Evolutionary conservation across 768 basidiomycete genomes (phyloP).

Genomic region (Lentinus brumalis): DNA sequence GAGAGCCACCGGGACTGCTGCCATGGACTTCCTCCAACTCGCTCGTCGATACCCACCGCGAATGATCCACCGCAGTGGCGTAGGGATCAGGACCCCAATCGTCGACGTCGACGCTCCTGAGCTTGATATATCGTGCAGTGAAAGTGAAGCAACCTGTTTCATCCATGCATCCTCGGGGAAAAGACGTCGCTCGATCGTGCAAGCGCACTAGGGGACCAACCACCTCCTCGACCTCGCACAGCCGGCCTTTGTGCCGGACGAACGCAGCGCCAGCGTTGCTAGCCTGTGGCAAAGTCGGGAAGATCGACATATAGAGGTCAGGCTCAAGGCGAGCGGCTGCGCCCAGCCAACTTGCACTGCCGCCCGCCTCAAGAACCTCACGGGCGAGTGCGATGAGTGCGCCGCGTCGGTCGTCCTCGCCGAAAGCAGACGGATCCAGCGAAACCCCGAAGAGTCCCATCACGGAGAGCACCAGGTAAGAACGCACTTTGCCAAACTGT

Average conservation of each 20-base stretch:
- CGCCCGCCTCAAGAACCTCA: slow-evolving; percentile 3
- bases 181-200: no score
- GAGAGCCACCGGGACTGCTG: no score
- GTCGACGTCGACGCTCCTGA: no score
- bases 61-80: background rate
- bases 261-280: background rate
- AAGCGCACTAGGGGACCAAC: background rate
- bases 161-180: slow-evolving; percentile 1
- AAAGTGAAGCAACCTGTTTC: slow-evolving; percentile 5
- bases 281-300: background rate
- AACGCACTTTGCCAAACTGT: slow-evolving; percentile 3
- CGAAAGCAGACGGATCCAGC: slow-evolving; percentile 1
- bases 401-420: slow-evolving; percentile 4
- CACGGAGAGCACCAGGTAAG: slow-evolving; percentile 15
- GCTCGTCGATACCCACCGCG: background rate
- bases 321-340: background rate
- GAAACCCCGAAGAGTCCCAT: slow-evolving; percentile 18
- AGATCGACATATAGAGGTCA: background rate
- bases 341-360: slow-evolving; percentile 1
- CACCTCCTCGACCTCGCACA: background rate
- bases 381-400: slow-evolving; percentile 13
- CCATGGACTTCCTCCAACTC: no score
- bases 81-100: no score
- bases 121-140: background rate
- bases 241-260: background rate